Base-by-base conservation (phyloP, 495 filamentous ascomycete genomes). In the Penicillium psychrofluorescens region DNA sequence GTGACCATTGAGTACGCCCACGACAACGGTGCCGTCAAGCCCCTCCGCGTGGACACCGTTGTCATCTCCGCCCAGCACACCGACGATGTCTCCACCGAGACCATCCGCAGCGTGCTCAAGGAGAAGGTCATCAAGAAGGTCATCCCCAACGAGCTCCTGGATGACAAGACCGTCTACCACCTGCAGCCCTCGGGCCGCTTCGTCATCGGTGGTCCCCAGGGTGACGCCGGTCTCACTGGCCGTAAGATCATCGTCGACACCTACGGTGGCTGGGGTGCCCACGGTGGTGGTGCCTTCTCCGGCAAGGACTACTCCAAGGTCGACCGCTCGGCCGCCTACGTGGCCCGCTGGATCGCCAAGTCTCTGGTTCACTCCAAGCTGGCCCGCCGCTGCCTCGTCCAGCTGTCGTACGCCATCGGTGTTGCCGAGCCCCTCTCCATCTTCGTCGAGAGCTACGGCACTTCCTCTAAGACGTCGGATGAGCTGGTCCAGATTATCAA, bases 301-400 rank as follows among this genome's bases (percentile, higher is more conserved):
- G 92, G 92, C 64, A 98, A 98, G 83, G 92, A 98, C 68, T 98
- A 95, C 86, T 95, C 89, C 74, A 98, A 98, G 79, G 92, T 98
- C 71, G 92, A 98, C 67, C 87, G 92, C 55, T 96, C 91, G 29
- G 92, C 92, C 54, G 92, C 92, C 59, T 98, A 98, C 75, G 80
- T 95, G 53, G 90, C 84, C 58, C 88, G 92, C 56, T 98, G 92
- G 92, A 86, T 98, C 67, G 92, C 92, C 66, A 98, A 98, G 82
- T 98, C 92, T 35, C 78, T 98, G 51, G 88, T 98, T 46, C 72
- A 82, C 56, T 85, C 91, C 58, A 82, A 83, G 54, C 85, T 98
- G 46, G 85, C 85, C 53, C 88, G 90, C 59, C 90, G 92, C 67
- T 86, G 81, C 40, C 79, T 97, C 35, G 92, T 98, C 48, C 92